phyloP scores from a whole-genome alignment of 352 stramenopile genomes.

The Phytophthora citricola region DNA sequence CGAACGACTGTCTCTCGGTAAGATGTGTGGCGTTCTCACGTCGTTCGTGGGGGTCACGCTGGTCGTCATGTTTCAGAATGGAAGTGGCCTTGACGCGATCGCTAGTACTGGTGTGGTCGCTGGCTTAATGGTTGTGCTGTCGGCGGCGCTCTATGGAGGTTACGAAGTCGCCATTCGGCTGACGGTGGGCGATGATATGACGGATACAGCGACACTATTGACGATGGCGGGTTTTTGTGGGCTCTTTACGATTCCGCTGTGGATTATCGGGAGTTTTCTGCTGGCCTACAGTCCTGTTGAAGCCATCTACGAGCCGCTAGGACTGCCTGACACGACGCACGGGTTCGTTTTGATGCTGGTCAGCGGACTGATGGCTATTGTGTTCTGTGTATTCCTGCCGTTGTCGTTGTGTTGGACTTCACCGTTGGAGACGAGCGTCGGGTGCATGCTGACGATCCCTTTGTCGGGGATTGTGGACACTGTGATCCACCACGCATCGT shows the following conservation, averaged over 20 bases:
- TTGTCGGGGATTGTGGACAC: slow-evolving; percentile 52
- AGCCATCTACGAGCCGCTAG: slow-evolving; percentile 51
- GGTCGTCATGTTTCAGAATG: slow-evolving; percentile 54
- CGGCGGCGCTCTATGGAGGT: slow-evolving; percentile 50
- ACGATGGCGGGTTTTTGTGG: slow-evolving; percentile 53
- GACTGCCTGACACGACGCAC: slow-evolving; percentile 36
- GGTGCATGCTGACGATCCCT: slow-evolving; percentile 68
- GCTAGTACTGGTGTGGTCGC: slow-evolving; percentile 42
- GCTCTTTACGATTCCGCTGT: slow-evolving; percentile 56
- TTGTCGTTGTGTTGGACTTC: slow-evolving; percentile 63
- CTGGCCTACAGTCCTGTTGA: slow-evolving; percentile 42
- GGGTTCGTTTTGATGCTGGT: slow-evolving; percentile 42
- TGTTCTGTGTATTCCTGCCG: slow-evolving; percentile 52
- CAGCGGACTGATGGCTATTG: slow-evolving; percentile 42
- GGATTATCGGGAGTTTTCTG: slow-evolving; percentile 45
- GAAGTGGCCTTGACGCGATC: slow-evolving; percentile 34
- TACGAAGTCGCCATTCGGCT: slow-evolving; percentile 61
- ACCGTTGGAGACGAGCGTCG: slow-evolving; percentile 60
- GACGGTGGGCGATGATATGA: slow-evolving; percentile 46
- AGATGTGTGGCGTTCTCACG: slow-evolving; percentile 54
- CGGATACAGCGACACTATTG: slow-evolving; percentile 53
- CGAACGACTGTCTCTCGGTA: slow-evolving; percentile 46
- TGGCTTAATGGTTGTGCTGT: slow-evolving; percentile 52
- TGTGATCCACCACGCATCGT: slow-evolving; percentile 47
- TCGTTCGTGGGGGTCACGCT: slow-evolving; percentile 56